Evolutionary conservation across 2,329 filamentous ascomycete genomes (phyloP).

Genomic region (Fusarium lateritium): DNA sequence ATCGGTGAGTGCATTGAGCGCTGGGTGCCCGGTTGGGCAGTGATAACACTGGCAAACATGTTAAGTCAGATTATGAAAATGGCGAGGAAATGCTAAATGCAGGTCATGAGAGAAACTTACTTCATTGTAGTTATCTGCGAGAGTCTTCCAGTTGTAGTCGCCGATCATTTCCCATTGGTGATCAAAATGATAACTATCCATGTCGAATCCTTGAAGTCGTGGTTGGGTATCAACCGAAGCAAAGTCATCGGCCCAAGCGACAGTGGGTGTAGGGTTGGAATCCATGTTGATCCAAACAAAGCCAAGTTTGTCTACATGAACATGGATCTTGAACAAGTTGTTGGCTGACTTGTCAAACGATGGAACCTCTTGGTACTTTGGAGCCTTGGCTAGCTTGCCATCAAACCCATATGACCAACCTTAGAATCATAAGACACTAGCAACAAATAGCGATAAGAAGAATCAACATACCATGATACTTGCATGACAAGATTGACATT

Average conservation of each 20-base stretch:
- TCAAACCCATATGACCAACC: background rate
- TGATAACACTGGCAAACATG: constrained; percentile 67
- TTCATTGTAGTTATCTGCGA: constrained; percentile 74
- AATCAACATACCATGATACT: constrained; percentile 6
- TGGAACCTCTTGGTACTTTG: background rate
- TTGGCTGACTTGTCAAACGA: background rate
- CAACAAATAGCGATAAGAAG: background rate
- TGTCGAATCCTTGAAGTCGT: constrained; percentile 60
- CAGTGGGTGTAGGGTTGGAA: constrained; percentile 32
- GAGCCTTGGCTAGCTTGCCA: constrained; percentile 1
- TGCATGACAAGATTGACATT: background rate
- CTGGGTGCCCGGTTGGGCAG: constrained; percentile 71
- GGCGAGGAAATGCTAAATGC: too few species aligned
- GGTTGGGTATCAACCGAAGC: constrained; percentile 60
- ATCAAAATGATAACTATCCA: constrained; percentile 67
- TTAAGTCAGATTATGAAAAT: background rate
- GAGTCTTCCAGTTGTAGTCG: constrained; percentile 71
- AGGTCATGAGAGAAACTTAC: constrained; percentile 3
- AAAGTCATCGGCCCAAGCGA: constrained; percentile 67
- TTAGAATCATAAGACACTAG: accelerated
- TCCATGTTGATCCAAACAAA: constrained; percentile 12
- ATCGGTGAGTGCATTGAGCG: constrained; percentile 61
- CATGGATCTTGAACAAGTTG: background rate
- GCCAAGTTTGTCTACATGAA: background rate
- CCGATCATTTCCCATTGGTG: constrained; percentile 69